Evolutionary conservation across 2,329 filamentous ascomycete genomes (phyloP).

Genomic region (Myriosclerotinia scirpicola): DNA sequence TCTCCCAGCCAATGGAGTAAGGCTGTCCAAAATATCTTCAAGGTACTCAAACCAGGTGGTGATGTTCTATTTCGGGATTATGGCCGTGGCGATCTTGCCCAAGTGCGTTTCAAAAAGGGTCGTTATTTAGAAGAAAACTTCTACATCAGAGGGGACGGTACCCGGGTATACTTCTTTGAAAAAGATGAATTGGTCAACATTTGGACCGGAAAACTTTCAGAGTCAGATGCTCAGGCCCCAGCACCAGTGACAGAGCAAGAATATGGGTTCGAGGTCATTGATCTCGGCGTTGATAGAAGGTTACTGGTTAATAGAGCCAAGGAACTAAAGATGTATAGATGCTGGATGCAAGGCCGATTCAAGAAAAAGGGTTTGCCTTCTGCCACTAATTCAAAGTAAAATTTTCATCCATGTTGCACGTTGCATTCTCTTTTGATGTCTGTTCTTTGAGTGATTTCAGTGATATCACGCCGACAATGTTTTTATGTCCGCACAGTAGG

Average conservation of each 20-base stretch:
- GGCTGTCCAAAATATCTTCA: constrained; percentile 78
- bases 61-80: constrained; percentile 95
- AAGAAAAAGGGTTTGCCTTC: constrained; percentile 50
- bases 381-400: not conserved
- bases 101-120: constrained; percentile 95
- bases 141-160: constrained; percentile 93
- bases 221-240: constrained; percentile 23
- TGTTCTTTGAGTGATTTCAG: not conserved
- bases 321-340: constrained; percentile 96
- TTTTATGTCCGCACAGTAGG: not conserved
- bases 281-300: constrained; percentile 82
- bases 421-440: not conserved
- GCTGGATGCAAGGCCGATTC: constrained; percentile 88
- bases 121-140: constrained; percentile 96
- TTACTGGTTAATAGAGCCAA: constrained; percentile 89
- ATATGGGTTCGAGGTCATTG: constrained; percentile 64
- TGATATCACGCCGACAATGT: too few species aligned
- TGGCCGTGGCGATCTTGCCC: constrained; percentile 89
- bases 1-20: constrained; percentile 80
- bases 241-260: constrained; percentile 26
- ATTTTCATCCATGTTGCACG: not conserved
- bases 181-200: constrained; percentile 76
- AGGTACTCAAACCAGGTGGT: constrained; percentile 87
- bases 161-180: constrained; percentile 96
- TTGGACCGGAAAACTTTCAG: constrained; percentile 58